Evolutionary conservation across 495 filamentous ascomycete genomes (phyloP).

Genomic region (Aspergillus leporis): DNA sequence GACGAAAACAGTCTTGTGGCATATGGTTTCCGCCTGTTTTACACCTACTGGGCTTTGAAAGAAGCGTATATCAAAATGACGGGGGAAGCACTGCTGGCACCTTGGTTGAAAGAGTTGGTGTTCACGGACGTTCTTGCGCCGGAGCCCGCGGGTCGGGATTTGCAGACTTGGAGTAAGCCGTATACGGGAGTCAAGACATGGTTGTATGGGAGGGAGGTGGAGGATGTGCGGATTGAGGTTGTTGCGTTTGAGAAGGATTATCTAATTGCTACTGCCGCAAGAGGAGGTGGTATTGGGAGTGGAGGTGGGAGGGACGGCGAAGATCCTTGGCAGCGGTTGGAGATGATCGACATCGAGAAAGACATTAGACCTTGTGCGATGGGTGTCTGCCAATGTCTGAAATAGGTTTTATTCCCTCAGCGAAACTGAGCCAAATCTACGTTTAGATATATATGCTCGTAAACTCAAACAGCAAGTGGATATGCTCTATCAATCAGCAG

Average conservation of each 20-base stretch:
- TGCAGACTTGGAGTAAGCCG: constrained; percentile 46
- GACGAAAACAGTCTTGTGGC: constrained; percentile 35
- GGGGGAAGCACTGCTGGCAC: constrained; percentile 80
- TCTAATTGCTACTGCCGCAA: constrained; percentile 59
- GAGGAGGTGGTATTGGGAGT: constrained; percentile 31
- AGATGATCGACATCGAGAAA: constrained; percentile 31
- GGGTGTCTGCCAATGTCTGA: constrained; percentile 28
- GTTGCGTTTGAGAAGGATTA: constrained; percentile 61
- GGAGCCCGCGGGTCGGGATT: constrained; percentile 22
- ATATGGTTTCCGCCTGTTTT: constrained; percentile 73
- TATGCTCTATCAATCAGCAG: not conserved
- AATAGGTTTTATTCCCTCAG: not conserved
- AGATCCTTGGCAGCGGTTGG: constrained; percentile 22
- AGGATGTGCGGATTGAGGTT: constrained; percentile 61
- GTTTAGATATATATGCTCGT: not conserved
- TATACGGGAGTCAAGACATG: constrained; percentile 54
- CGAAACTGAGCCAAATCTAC: not conserved
- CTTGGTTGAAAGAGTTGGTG: constrained; percentile 71
- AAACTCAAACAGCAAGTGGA: not conserved
- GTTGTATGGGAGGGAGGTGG: constrained; percentile 46
- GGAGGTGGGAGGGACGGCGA: not conserved
- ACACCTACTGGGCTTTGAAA: constrained; percentile 84
- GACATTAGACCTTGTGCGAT: constrained; percentile 34
- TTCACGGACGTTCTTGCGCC: constrained; percentile 66
- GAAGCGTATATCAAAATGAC: constrained; percentile 95